These are phyloP conservation scores for Tylopilus rubrobrunneus DNA, from an alignment of 768 basidiomycete species.

Conservation along the genomic window DNA sequence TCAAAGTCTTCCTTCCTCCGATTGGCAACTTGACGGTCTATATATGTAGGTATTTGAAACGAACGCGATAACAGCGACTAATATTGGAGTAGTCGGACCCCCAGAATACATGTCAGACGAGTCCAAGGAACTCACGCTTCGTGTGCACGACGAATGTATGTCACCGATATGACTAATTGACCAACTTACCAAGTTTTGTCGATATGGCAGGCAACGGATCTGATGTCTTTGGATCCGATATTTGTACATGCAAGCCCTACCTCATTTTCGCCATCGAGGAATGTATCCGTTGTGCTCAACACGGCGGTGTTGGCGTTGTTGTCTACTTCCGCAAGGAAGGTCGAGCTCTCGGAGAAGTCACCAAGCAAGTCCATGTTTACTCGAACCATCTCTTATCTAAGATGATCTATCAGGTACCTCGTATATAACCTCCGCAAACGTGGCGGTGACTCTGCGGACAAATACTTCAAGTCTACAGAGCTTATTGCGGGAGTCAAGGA, in stretches of 20 bases:
- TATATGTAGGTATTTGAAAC: slow-evolving; percentile 56
- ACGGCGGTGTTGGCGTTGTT: slow-evolving; percentile 88
- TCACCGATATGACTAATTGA: not conserved
- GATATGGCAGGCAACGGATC: slow-evolving; percentile 76
- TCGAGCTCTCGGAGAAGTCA: slow-evolving; percentile 89
- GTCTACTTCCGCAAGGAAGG: slow-evolving; percentile 96
- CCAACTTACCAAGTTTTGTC: not conserved
- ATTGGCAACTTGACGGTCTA: slow-evolving; percentile 91
- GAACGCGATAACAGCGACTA: not conserved
- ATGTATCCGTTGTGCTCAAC: slow-evolving; percentile 77
- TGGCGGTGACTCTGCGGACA: slow-evolving; percentile 86
- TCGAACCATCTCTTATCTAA: not conserved
- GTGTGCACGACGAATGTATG: slow-evolving; percentile 91
- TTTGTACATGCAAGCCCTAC: slow-evolving; percentile 92
- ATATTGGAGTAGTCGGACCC: slow-evolving; percentile 60
- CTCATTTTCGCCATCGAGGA: slow-evolving; percentile 91
- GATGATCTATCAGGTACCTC: slow-evolving; percentile 54
- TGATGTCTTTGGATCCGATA: slow-evolving; percentile 93
- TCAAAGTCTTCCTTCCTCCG: slow-evolving; percentile 94
- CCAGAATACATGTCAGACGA: slow-evolving; percentile 74
- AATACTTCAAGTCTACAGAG: slow-evolving; percentile 93
- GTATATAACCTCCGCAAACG: slow-evolving; percentile 97
- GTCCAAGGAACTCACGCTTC: slow-evolving; percentile 76
- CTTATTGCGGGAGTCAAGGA: slow-evolving; percentile 93
- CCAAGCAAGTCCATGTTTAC: slow-evolving; percentile 52